Evolutionary conservation across 257 asterid species (phyloP).

Genomic region (Paraleonurus japonicus): DNA sequence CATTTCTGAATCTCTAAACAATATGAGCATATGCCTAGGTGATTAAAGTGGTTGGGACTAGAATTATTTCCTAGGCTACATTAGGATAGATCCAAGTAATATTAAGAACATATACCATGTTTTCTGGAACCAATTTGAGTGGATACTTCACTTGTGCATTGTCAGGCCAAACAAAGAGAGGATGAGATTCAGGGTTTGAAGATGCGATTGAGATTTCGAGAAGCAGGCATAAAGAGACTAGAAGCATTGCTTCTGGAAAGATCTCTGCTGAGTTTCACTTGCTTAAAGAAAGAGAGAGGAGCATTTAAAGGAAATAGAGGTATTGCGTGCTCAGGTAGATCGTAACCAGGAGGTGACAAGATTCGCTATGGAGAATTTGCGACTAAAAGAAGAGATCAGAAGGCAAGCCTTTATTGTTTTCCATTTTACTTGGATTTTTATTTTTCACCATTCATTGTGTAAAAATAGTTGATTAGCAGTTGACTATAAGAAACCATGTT

Average conservation of each 20-base stretch:
- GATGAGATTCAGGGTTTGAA: conserved; percentile 86
- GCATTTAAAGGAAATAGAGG: conserved; percentile 82
- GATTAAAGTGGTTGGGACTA: conserved; percentile 5
- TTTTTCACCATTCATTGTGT: background rate
- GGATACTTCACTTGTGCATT: background rate
- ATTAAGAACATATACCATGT: background rate
- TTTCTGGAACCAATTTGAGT: conserved; percentile 2
- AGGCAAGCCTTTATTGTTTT: conserved; percentile 51
- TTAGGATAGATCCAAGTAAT: background rate
- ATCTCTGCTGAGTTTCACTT: conserved; percentile 83
- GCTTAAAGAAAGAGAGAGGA: conserved; percentile 84
- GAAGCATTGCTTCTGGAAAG: conserved; percentile 93
- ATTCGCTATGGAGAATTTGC: conserved; percentile 97
- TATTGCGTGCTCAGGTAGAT: conserved; percentile 75
- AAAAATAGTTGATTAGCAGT: background rate
- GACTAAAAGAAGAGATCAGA: conserved; percentile 88
- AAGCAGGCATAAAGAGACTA: conserved; percentile 79
- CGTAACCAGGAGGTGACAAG: conserved; percentile 89
- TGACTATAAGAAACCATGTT: background rate
- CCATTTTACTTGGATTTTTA: background rate
- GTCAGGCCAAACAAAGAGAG: conserved; percentile 92
- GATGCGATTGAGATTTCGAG: conserved; percentile 90
- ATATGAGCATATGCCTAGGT: background rate
- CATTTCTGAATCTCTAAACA: background rate
- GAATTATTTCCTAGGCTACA: background rate